Conservation (phyloP, 2,329 filamentous ascomycete genomes). For the Colletotrichum spinosum region DNA sequence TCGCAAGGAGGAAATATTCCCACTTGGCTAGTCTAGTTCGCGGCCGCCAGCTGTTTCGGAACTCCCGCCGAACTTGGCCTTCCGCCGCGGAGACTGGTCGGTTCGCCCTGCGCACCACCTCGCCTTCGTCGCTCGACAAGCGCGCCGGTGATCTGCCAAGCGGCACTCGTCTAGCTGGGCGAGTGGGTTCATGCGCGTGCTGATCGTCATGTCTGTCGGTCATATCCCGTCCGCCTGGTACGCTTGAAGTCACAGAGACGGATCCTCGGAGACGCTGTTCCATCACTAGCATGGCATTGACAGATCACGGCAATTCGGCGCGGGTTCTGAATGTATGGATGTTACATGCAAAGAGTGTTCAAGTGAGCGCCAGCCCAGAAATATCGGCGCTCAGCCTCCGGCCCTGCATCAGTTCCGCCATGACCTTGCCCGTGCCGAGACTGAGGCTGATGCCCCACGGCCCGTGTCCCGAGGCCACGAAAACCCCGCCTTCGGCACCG, state of each 20-base stretch:
- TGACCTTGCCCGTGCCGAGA: conserved; percentile 76
- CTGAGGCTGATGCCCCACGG: conserved; percentile 78
- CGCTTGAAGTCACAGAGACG: conserved; percentile 7
- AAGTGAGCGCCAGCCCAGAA: conserved; percentile 53
- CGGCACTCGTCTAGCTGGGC: too few relatives aligned
- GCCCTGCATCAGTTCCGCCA: conserved; percentile 77
- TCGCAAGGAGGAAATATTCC: too few relatives aligned
- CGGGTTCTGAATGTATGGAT: background rate
- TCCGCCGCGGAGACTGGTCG: conserved; percentile 16
- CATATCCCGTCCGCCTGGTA: conserved; percentile 2
- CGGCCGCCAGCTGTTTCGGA: too few relatives aligned
- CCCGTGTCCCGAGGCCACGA: conserved; percentile 78
- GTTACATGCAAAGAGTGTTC: background rate
- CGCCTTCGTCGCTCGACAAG: too few relatives aligned
- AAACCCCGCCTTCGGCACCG: conserved; percentile 71
- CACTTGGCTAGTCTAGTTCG: too few relatives aligned
- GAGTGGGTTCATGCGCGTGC: conserved; percentile 1
- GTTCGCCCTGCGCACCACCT: conserved; percentile 6
- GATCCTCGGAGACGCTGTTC: background rate
- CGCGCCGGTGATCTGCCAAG: too few relatives aligned
- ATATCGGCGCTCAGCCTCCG: conserved; percentile 70
- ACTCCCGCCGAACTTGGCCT: background rate
- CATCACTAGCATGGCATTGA: background rate
- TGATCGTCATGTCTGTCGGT: conserved; percentile 17
- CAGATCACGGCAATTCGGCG: background rate